Base-by-base conservation (phyloP, 1,284 basidiomycete species). In the Pseudozyma tsukubaensis region DNA sequence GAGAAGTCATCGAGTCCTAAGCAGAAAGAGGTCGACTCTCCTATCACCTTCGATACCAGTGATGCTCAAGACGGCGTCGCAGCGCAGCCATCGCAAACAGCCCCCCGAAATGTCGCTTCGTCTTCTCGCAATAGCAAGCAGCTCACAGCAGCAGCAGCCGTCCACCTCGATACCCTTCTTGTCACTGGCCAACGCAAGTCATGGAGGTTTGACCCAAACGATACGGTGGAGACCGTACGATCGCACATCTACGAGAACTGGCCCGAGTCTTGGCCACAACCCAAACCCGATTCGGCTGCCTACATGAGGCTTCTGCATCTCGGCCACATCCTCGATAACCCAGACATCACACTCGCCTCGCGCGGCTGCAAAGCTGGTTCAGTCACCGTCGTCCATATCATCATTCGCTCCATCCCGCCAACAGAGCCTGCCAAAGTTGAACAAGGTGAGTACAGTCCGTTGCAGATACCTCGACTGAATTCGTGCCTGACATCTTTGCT, bases 251-350 rank as follows among this genome's bases (percentile, higher is more conserved):
- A 54, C 55, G 11, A 56, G 14, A 32, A 72, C n/a, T 72, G 70
- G 70, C 70, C 70, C 19, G 39, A 56, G 9, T 48, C 58, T 3
- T 72, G 70, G 70, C 70, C 64, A 1, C 70, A 72, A 42, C 70
- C 70, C 14, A 62, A 48, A 36, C 70, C 70, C 9, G 64, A 62
- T 12, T 72, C 70, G 13, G 51, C 55, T 13, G 52, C 56, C 16
- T 64, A 66, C 40, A 24, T 72, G 16, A 52, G 70, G 44, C 43
- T 72, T 9, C 53, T 72, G 3, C 70, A 72, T 40, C 64, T 72
- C 34, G 70, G 70, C n/a, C 70, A 72, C 50, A 68, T 72, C 14
- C 56, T 72, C 24, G 70, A 72, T 37, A 36, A 51, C 14, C 60
- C 70, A 18, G 12, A 54, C 2, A 54, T 59, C 16, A 67, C 63